These are phyloP conservation scores for Gyromitra esculenta DNA, from an alignment of 2,329 filamentous ascomycete species.

Conservation along the genomic window DNA sequence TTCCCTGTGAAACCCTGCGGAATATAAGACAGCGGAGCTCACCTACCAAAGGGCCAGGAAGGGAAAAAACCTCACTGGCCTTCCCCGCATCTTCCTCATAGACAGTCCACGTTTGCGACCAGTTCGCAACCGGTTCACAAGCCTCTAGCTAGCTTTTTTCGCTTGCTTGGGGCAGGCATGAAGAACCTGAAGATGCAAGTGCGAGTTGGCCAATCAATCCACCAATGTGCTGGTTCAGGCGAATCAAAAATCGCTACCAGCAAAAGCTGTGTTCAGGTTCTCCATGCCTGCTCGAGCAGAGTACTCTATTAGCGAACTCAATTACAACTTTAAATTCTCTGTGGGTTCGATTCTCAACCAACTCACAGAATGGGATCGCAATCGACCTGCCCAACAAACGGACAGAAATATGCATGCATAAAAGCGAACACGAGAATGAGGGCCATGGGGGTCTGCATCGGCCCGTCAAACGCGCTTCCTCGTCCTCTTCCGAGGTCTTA, in stretches of 20 bases:
- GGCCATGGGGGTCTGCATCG: constrained; percentile 40
- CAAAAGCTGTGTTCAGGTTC: too few relatives aligned
- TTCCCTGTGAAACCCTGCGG: constrained; percentile 1
- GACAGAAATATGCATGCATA: constrained; percentile 25
- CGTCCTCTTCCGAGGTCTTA: constrained; percentile 23
- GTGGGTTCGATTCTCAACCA: constrained; percentile 24
- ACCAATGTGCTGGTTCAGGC: too few relatives aligned
- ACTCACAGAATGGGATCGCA: constrained; percentile 20
- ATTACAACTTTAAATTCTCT: constrained; percentile 33
- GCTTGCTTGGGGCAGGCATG: too few relatives aligned
- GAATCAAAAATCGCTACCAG: too few relatives aligned
- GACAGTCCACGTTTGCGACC: background rate
- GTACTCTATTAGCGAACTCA: constrained; percentile 34
- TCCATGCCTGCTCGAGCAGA: too few relatives aligned
- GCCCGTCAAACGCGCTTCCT: constrained; percentile 35
- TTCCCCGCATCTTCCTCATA: background rate
- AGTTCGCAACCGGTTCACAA: background rate
- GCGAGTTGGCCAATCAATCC: too few relatives aligned
- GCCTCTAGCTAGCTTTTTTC: background rate
- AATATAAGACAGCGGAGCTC: background rate
- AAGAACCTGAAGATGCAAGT: too few relatives aligned
- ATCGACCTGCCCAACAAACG: constrained; percentile 30
- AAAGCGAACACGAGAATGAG: background rate
- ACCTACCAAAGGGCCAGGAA: background rate
- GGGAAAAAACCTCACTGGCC: background rate